Evolutionary conservation across 441 rosid genomes (phyloP).

Genomic region (Adansonia rubrostipa): DNA sequence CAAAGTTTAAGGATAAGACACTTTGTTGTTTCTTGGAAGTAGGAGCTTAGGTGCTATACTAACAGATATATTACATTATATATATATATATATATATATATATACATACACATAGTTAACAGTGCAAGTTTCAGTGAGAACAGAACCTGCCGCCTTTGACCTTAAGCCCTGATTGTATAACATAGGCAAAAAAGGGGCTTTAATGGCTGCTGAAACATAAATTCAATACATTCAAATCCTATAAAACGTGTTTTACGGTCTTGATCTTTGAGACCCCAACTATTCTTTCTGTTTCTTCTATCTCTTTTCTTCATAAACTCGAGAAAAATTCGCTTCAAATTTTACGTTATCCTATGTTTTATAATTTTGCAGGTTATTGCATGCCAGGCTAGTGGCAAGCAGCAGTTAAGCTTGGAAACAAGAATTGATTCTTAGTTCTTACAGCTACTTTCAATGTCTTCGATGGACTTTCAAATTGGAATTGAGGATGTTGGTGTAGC

Average conservation of each 20-base stretch:
- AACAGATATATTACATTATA: too few relatives aligned
- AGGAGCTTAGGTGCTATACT: background rate
- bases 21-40: background rate
- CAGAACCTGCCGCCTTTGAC: too few relatives aligned
- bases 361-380: background rate
- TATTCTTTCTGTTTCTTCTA: background rate
- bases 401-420: background rate
- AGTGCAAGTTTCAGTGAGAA: background rate
- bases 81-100: too few relatives aligned
- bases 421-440: background rate
- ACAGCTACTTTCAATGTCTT: background rate
- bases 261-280: background rate
- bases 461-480: conserved; percentile 30
- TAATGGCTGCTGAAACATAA: too few relatives aligned
- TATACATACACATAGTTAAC: too few relatives aligned
- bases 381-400: background rate
- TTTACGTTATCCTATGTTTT: background rate
- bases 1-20: background rate
- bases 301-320: background rate
- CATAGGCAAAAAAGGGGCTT: background rate
- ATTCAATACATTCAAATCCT: background rate
- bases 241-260: background rate
- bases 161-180: background rate
- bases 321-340: background rate
- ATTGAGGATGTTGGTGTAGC: conserved; percentile 41